Conservation (phyloP, 1,284 basidiomycete species). For the Sphaerobolus stellatus region DNA sequence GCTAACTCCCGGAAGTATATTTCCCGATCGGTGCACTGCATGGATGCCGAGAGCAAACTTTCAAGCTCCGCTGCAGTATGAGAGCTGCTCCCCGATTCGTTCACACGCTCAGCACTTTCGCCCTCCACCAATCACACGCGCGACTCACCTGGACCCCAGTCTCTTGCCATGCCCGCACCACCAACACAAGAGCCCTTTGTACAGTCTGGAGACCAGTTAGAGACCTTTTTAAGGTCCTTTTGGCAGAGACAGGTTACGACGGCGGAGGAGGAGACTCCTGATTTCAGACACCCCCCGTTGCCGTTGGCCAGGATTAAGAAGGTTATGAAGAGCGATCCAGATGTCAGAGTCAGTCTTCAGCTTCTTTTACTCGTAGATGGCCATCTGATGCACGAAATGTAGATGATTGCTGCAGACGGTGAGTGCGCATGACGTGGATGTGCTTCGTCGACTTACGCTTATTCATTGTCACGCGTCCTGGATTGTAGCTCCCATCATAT, state of each 20-base stretch:
- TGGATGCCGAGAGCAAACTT: no score
- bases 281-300: constrained; percentile 83
- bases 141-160: no score
- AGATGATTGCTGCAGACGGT: constrained; percentile 98
- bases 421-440: constrained; percentile 29
- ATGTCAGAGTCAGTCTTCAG: constrained; percentile 73
- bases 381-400: constrained; percentile 3
- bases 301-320: constrained; percentile 93
- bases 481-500: constrained; percentile 78
- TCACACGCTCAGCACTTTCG: neutral
- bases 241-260: constrained; percentile 82
- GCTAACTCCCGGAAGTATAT: no score
- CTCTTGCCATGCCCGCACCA: constrained; percentile 13
- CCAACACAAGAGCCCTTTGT: constrained; percentile 45
- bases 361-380: neutral
- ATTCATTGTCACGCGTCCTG: constrained; percentile 4
- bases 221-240: constrained; percentile 76
- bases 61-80: no score
- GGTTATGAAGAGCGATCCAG: constrained; percentile 97
- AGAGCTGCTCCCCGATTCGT: no score
- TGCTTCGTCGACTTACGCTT: no score
- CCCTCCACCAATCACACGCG: constrained; percentile 12
- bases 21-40: no score
- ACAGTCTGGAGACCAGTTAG: constrained; percentile 71
- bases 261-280: constrained; percentile 79